Evolutionary conservation across 2,329 filamentous ascomycete genomes (phyloP).

Genomic region (Bipolaris zeicola): DNA sequence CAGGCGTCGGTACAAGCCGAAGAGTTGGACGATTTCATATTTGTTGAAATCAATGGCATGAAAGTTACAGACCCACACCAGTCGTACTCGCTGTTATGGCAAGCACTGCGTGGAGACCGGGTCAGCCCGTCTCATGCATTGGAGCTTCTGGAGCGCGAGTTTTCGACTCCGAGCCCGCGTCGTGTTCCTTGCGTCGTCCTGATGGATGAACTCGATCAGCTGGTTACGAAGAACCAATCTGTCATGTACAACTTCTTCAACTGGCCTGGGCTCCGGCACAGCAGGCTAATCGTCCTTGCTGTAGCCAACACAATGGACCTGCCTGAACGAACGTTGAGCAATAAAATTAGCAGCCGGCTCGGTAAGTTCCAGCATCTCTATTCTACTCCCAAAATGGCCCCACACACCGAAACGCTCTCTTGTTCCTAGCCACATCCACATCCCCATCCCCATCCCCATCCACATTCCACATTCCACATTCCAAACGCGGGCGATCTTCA

Average conservation of each 20-base stretch:
- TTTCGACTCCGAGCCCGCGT: slow-evolving; percentile 86
- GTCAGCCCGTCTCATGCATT: slow-evolving; percentile 91
- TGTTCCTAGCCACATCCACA: not conserved
- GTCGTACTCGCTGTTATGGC: slow-evolving; percentile 93
- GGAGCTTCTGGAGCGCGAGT: slow-evolving; percentile 88
- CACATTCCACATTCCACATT: slow-evolving; percentile 20
- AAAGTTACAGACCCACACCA: slow-evolving; percentile 98
- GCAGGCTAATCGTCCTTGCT: slow-evolving; percentile 90
- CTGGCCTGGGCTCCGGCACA: slow-evolving; percentile 92
- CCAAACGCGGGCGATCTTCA: slow-evolving; percentile 23
- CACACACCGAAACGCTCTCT: slow-evolving; percentile 11
- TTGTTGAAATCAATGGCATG: slow-evolving; percentile 99
- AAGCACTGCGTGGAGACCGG: slow-evolving; percentile 89
- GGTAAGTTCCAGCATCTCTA: slow-evolving; percentile 40
- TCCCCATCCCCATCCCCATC: not conserved
- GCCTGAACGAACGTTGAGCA: slow-evolving; percentile 92
- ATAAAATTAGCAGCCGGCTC: slow-evolving; percentile 91
- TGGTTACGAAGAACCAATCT: slow-evolving; percentile 97
- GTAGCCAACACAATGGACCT: slow-evolving; percentile 99
- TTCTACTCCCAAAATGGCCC: slow-evolving; percentile 25
- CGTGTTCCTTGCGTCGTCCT: slow-evolving; percentile 94
- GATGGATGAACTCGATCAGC: slow-evolving; percentile 97
- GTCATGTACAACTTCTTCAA: slow-evolving; percentile 99
- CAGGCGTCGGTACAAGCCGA: slow-evolving; percentile 87
- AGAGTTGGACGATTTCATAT: slow-evolving; percentile 97